These are phyloP conservation scores for Sclerotinia borealis DNA, from an alignment of 2,329 filamentous ascomycete species.

Conservation along the genomic window DNA sequence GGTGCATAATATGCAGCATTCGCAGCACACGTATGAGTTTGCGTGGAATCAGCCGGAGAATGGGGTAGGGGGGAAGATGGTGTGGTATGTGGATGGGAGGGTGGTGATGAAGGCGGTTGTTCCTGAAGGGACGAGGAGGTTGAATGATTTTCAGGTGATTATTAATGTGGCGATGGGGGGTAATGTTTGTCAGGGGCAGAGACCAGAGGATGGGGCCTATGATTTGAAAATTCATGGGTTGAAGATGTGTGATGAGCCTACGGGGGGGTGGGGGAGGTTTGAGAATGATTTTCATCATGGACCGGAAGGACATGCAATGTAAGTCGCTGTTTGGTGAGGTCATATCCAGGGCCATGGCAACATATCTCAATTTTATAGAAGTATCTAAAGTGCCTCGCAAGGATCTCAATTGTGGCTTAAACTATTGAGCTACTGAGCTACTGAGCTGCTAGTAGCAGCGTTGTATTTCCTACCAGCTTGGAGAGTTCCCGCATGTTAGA, in stretches of 20 bases:
- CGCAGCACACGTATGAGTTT: constrained; percentile 48
- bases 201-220: constrained; percentile 47
- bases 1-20: constrained; percentile 41
- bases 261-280: constrained; percentile 50
- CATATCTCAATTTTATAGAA: accelerated
- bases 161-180: constrained; percentile 59
- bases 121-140: constrained; percentile 45
- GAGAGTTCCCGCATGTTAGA: too few species aligned
- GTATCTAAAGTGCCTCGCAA: neutral
- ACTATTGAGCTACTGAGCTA: too few species aligned
- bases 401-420: too few species aligned
- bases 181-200: constrained; percentile 48
- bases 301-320: constrained; percentile 14
- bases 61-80: constrained; percentile 40
- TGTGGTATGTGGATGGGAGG: constrained; percentile 54
- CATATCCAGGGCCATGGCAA: neutral
- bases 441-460: too few species aligned
- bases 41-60: constrained; percentile 46
- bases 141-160: constrained; percentile 51
- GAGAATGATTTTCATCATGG: constrained; percentile 41
- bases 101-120: constrained; percentile 52
- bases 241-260: constrained; percentile 46
- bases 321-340: neutral
- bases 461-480: too few species aligned
- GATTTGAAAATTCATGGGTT: constrained; percentile 50